phyloP scores from a whole-genome alignment of 2,329 filamentous ascomycete genomes.

The Alternaria angustiovoidea region DNA sequence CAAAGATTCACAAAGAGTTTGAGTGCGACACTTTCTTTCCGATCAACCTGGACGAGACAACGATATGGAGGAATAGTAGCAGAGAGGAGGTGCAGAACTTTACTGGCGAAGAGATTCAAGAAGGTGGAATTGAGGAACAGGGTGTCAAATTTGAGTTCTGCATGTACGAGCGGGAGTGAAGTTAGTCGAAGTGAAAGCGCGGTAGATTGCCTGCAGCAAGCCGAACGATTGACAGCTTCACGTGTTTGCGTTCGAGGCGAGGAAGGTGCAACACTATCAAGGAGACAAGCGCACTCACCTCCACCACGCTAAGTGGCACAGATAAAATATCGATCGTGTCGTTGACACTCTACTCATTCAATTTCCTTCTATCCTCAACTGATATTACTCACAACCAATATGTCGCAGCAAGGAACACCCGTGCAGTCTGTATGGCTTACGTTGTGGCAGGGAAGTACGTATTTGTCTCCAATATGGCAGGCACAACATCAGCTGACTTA shows the following conservation, averaged over 20 bases:
- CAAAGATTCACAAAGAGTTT: conserved; percentile 72
- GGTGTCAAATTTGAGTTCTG: conserved; percentile 74
- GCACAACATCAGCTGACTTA: neutral
- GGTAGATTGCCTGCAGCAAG: neutral
- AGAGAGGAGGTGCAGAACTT: conserved; percentile 67
- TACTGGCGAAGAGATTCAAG: conserved; percentile 70
- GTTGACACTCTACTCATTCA: neutral
- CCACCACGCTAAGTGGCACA: neutral
- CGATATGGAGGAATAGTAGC: conserved; percentile 63
- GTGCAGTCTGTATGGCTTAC: conserved; percentile 8
- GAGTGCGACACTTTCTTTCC: conserved; percentile 81
- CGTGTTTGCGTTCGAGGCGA: neutral
- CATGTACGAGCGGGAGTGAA: conserved; percentile 65
- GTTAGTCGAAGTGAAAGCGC: neutral
- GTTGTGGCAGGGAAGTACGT: conserved; percentile 9
- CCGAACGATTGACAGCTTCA: neutral
- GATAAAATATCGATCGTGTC: neutral
- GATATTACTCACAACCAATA: neutral
- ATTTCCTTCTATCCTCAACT: neutral
- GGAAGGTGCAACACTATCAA: neutral
- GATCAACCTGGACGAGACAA: conserved; percentile 59
- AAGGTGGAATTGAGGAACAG: conserved; percentile 67
- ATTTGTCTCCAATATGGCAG: neutral
- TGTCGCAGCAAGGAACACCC: neutral
- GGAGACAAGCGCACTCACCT: neutral